Conservation (phyloP, 345 rosid species). For the Eucalyptus decipiens region DNA sequence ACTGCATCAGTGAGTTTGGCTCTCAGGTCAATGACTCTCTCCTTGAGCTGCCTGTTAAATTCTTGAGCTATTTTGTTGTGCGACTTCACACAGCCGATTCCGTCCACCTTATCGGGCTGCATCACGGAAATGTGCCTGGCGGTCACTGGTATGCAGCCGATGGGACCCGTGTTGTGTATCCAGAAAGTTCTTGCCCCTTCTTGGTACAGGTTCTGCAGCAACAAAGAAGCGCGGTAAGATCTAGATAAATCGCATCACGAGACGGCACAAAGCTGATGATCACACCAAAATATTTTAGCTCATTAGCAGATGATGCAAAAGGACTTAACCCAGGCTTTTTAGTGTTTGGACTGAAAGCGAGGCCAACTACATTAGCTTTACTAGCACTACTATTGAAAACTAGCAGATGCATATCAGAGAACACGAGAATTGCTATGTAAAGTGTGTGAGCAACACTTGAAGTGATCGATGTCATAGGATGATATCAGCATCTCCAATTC, state of each 20-base stretch:
- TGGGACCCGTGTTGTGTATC: slow-evolving; percentile 88
- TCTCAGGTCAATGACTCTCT: slow-evolving; percentile 32
- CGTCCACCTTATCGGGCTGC: slow-evolving; percentile 52
- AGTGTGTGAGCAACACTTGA: background rate
- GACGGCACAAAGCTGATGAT: background rate
- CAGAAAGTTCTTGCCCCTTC: slow-evolving; percentile 58
- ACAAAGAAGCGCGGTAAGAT: background rate
- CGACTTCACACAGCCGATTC: slow-evolving; percentile 61
- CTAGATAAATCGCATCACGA: background rate
- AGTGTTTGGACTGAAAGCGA: background rate
- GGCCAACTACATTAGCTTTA: background rate
- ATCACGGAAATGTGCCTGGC: slow-evolving; percentile 34
- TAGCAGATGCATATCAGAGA: background rate
- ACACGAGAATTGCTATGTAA: background rate
- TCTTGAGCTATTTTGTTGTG: slow-evolving; percentile 70
- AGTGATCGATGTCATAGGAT: background rate
- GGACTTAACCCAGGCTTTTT: background rate
- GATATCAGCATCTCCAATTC: background rate
- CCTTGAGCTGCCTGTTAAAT: slow-evolving; percentile 64
- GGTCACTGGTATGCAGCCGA: slow-evolving; percentile 76
- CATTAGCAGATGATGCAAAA: background rate
- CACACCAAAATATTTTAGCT: background rate
- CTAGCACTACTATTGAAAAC: background rate
- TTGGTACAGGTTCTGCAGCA: slow-evolving; percentile 25
- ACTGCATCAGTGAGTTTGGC: slow-evolving; percentile 53